These are phyloP conservation scores for Collybia nuda DNA, from an alignment of 768 basidiomycete genomes.

Conservation along the genomic window DNA sequence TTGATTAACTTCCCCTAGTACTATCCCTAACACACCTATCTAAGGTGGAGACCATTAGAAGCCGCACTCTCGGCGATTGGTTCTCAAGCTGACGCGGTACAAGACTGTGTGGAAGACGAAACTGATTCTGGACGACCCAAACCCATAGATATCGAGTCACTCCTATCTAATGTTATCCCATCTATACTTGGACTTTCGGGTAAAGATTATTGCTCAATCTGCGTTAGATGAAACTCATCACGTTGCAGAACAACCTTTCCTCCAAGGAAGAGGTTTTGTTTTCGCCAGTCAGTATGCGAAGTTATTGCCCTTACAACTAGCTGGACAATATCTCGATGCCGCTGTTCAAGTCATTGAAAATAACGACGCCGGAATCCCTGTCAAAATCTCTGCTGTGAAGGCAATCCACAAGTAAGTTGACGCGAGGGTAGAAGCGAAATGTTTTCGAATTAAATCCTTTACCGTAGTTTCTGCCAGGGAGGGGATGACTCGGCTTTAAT, in stretches of 20 bases:
- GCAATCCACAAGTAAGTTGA: slow-evolving; percentile 85
- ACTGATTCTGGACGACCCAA: slow-evolving; percentile 58
- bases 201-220: slow-evolving; percentile 31
- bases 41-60: slow-evolving; percentile 92
- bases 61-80: slow-evolving; percentile 80
- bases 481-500: slow-evolving; percentile 59
- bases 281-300: slow-evolving; percentile 89
- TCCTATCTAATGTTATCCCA: slow-evolving; percentile 81
- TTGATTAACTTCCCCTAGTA: not conserved
- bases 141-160: slow-evolving; percentile 73
- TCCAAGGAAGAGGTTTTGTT: slow-evolving; percentile 93
- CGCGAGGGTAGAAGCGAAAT: not conserved
- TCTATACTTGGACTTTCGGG: slow-evolving; percentile 70
- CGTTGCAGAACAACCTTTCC: slow-evolving; percentile 75
- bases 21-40: slow-evolving; percentile 6
- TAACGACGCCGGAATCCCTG: slow-evolving; percentile 68
- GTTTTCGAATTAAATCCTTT: slow-evolving; percentile 8
- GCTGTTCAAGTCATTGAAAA: slow-evolving; percentile 85
- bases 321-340: slow-evolving; percentile 85
- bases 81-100: slow-evolving; percentile 73
- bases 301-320: slow-evolving; percentile 67
- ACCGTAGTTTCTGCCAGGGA: slow-evolving; percentile 66
- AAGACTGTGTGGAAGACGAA: slow-evolving; percentile 79
- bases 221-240: not conserved
- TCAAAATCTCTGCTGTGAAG: slow-evolving; percentile 93